Base-by-base conservation (phyloP, 495 filamentous ascomycete genomes). In the Aspergillus diversus region DNA sequence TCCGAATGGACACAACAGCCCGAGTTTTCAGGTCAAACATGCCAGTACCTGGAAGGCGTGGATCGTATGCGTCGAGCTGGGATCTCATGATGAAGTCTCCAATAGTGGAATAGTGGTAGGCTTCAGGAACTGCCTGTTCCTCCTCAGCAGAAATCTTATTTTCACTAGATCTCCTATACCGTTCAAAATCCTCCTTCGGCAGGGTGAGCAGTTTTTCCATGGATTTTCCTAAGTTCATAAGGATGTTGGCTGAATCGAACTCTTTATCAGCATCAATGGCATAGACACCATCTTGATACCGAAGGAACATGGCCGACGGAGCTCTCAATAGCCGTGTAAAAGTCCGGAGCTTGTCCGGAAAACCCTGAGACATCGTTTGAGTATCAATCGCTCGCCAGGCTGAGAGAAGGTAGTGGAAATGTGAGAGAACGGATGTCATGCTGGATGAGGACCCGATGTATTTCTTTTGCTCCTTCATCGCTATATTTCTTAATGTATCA, bases 221-320 rank as follows among this genome's bases (percentile, higher is more conserved):
- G 0, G 93, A 96, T 61, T 93, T 92, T 7, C 95, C 95, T 7
- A 99, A 84, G 79, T 93, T 90, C 72, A 87, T 92, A 33, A 98
- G 81, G 43, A 99, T 85, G 61, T 91, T 98, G 31, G 90, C 89
- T 7, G 76, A 83, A 64, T 97, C 95, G 68, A 85, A 96, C 72
- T 97, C 86, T 77, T 98, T 99, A 75, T 98, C 95, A 0, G 93
- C 91, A 76, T 99, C 95, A 63, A 99, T 96, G n/a, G 96, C 94
- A 72, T 98, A 97, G 1, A 83, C 81, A 4, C 91, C 93, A 72
- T 94, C 83, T 67, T 90, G 93, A 75, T 87, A 93, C 48, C 91
- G 87, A 31, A 98, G 77, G 68, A 98, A 96, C 66, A 93, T 87
- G 15, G 93, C 91, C 13, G 86, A 81, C 1, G 95, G 92, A 1